Conservation (phyloP, 2,329 filamentous ascomycete genomes). For the Aspergillus thermomutatus region DNA sequence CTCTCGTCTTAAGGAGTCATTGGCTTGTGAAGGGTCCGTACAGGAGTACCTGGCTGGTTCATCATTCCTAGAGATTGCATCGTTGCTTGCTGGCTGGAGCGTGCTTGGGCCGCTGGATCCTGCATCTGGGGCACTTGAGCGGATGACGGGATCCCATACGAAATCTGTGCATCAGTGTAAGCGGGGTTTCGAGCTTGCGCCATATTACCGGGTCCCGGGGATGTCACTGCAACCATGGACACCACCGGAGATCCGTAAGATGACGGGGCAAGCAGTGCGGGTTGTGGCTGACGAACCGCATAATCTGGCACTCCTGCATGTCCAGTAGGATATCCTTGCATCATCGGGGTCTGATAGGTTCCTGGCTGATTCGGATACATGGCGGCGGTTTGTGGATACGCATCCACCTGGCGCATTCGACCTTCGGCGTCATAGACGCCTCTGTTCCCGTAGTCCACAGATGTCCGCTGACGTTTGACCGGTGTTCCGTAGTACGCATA, state of each 20-base stretch:
- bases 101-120: conserved; percentile 31
- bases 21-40: conserved; percentile 29
- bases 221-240: conserved; percentile 19
- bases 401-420: conserved; percentile 36
- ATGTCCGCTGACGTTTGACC: conserved; percentile 39
- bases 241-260: conserved; percentile 17
- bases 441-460: conserved; percentile 35
- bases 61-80: conserved; percentile 37
- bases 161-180: conserved; percentile 28
- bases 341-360: conserved; percentile 33
- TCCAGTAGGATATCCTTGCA: conserved; percentile 33
- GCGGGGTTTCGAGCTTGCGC: conserved; percentile 13
- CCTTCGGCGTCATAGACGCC: conserved; percentile 35
- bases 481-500: conserved; percentile 35
- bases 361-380: conserved; percentile 30
- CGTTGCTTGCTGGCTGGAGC: conserved; percentile 33
- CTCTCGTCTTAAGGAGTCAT: conserved; percentile 19
- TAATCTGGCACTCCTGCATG: conserved; percentile 36
- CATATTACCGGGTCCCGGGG: conserved; percentile 15
- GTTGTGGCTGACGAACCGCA: conserved; percentile 28
- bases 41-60: conserved; percentile 37
- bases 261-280: conserved; percentile 10
- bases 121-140: conserved; percentile 33
- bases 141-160: conserved; percentile 33
- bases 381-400: conserved; percentile 33